A percentile compares a stretch with the other conserved stretches of the same genome.
Evolutionary conservation across 495 filamentous ascomycete species (phyloP).

Genomic region (Daldinia vernicosa): DNA sequence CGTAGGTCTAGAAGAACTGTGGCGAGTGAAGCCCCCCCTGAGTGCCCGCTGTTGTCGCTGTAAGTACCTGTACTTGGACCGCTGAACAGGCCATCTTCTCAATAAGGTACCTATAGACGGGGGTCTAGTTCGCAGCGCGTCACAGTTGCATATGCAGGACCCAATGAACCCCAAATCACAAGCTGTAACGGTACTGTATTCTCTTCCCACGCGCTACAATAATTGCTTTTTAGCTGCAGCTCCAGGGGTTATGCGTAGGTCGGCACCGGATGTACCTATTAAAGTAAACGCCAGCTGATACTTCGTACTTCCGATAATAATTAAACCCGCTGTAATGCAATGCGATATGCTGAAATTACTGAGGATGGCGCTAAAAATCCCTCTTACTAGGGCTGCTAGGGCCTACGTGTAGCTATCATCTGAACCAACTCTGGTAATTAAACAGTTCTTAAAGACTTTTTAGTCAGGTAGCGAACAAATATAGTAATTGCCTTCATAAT

Average conservation of each 20-base stretch:
- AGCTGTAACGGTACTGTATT: slow-evolving; percentile 16
- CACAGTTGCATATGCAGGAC: slow-evolving; percentile 38
- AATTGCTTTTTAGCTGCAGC: slow-evolving; percentile 16
- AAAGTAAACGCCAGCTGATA: slow-evolving; percentile 14
- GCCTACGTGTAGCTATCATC: neutral
- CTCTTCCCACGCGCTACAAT: slow-evolving; percentile 18
- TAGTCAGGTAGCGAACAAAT: neutral
- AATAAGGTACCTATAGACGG: too few relatives aligned
- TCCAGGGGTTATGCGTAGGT: slow-evolving; percentile 19
- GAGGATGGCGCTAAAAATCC: slow-evolving; percentile 16
- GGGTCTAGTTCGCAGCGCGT: slow-evolving; percentile 31
- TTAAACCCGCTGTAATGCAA: slow-evolving; percentile 20
- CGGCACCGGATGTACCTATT: slow-evolving; percentile 3
- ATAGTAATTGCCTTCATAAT: neutral
- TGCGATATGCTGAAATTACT: slow-evolving; percentile 19
- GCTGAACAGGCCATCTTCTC: slow-evolving; percentile 17
- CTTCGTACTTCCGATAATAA: slow-evolving; percentile 7
- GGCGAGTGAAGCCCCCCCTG: slow-evolving; percentile 37
- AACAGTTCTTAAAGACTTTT: neutral
- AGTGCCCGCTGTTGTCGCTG: slow-evolving; percentile 15
- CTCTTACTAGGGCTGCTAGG: neutral
- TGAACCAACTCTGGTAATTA: neutral
- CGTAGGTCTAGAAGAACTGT: slow-evolving; percentile 34
- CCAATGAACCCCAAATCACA: slow-evolving; percentile 25
- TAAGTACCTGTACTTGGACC: slow-evolving; percentile 37